Evolutionary conservation across 2,329 filamentous ascomycete genomes (phyloP).

Genomic region (Chrysosporium keratinophilum): DNA sequence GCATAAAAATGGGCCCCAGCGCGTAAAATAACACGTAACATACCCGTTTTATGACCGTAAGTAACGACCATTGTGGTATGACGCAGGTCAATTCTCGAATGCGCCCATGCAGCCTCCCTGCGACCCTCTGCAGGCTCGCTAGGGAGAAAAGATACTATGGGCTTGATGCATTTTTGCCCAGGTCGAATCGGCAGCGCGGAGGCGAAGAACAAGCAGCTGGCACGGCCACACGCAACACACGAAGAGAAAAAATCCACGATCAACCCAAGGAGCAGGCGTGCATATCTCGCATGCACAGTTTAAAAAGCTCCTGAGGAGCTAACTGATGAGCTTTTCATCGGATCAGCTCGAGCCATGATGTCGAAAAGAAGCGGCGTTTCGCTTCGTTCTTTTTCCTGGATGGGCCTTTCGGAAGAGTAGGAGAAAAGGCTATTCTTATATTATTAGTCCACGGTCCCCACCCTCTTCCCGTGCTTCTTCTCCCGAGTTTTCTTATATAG

Average conservation of each 20-base stretch:
- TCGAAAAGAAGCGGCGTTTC: conserved; percentile 7
- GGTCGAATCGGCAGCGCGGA: conserved; percentile 7
- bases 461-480: not conserved
- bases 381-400: not conserved
- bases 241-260: not conserved
- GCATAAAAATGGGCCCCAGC: not conserved
- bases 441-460: conserved; percentile 2
- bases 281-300: conserved; percentile 1
- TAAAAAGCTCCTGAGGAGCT: not conserved
- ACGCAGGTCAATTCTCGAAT: conserved; percentile 9
- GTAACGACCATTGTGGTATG: conserved; percentile 2
- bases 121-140: conserved; percentile 12
- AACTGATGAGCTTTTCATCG: not conserved
- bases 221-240: not conserved
- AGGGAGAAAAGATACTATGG: not conserved
- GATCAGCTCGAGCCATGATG: conserved; percentile 2
- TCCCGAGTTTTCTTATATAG: not conserved
- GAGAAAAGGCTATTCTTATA: conserved; percentile 1
- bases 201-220: not conserved
- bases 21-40: not conserved
- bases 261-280: not conserved
- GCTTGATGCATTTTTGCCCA: conserved; percentile 5
- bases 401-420: not conserved
- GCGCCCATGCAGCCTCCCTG: conserved; percentile 14
- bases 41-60: not conserved